Base-by-base conservation (phyloP, 2,329 filamentous ascomycete species). In the Podosphaera xanthii region DNA sequence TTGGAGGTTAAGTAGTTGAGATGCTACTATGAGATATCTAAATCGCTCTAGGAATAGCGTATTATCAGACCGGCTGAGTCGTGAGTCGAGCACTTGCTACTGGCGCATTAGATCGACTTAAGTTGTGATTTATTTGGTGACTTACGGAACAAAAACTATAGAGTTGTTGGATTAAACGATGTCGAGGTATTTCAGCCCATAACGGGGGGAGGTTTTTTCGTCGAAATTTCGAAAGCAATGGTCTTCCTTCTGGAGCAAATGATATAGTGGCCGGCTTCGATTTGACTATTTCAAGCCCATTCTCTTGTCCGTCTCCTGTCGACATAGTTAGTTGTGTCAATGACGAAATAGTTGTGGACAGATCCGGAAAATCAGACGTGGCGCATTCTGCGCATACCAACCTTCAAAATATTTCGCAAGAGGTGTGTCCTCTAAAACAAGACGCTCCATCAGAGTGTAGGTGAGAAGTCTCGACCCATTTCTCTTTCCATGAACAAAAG, bases 371-470 rank as follows among this genome's bases (percentile, higher is more conserved):
- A 22, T 52, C 30, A 52, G 31, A 31, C 49, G 30, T 31, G 4
- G 30, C 8, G 30, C 5, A 10, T 22, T 10, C n/a, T 58, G 30
- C 38, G 30, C 52, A 14, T 60, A 72, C 76, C 67, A 72, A 92
- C 90, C 89, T 81, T 90, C 84, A 66, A 96, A 81, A 74, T 92
- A 92, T 68, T 86, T 82, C 69, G 88, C 89, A 72, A 96, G 77
- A 66, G 90, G 90, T 70, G 87, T 86, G 73, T 89, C 83, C 73
- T 92, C 81, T 73, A 86, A 86, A 66, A 95, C 81, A 67, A 95
- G 77, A 68, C 86, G 82, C 78, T 95, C 90, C 90, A 96, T 92
- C 64, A 63, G 54, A 59, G 61, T 50, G 64, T 62, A 63, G 63
- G 59, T 38, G 59, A 50, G 59, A 38, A 58, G 36, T 55, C n/a